Conservation (phyloP, 768 basidiomycete genomes). For the Agaricus sinodeliciosus region DNA sequence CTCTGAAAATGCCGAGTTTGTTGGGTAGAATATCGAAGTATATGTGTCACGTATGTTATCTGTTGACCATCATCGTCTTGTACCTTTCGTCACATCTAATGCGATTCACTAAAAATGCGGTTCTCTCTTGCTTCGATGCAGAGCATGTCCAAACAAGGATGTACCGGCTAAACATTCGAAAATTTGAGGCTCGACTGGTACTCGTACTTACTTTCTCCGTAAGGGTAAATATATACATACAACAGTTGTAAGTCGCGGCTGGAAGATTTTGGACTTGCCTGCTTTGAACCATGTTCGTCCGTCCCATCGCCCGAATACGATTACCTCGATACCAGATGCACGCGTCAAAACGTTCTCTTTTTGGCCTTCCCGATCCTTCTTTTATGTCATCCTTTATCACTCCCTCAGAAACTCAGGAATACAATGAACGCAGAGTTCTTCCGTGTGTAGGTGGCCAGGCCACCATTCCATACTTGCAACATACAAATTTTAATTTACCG, state of each 20-base stretch:
- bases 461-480: slow-evolving; percentile 5
- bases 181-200: too few relatives aligned
- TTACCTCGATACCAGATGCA: not conserved
- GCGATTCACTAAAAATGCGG: slow-evolving; percentile 1
- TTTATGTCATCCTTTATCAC: slow-evolving; percentile 33
- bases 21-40: slow-evolving; percentile 26
- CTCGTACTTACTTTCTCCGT: too few relatives aligned
- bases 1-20: slow-evolving; percentile 48
- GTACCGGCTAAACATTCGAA: too few relatives aligned
- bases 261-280: not conserved
- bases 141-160: not conserved
- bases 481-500: slow-evolving; percentile 8
- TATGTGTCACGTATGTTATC: not conserved
- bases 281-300: not conserved
- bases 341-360: slow-evolving; percentile 18
- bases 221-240: not conserved
- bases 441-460: slow-evolving; percentile 53
- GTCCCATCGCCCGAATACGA: not conserved
- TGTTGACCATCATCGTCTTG: not conserved
- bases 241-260: not conserved
- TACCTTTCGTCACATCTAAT: slow-evolving; percentile 4
- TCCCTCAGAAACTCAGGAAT: slow-evolving; percentile 47
- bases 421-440: slow-evolving; percentile 79
- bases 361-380: slow-evolving; percentile 46
- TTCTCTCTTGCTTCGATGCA: not conserved